These are phyloP conservation scores for Ramularia endophylla DNA, from an alignment of 2,329 filamentous ascomycete species.

Conservation along the genomic window DNA sequence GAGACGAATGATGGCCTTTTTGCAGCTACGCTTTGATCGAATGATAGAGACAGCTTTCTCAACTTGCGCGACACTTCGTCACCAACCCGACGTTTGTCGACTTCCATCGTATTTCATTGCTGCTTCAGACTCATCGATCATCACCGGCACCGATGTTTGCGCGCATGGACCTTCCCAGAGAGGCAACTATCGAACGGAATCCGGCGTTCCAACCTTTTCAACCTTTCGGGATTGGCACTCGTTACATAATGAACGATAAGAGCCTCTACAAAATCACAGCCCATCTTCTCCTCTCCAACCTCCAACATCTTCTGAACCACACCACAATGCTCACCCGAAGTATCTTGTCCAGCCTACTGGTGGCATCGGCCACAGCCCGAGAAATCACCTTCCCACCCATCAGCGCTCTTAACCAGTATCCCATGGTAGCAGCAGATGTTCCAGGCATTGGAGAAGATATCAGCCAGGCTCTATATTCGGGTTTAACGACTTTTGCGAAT, in stretches of 20 bases:
- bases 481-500: conserved; percentile 44
- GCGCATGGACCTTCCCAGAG: too few species aligned
- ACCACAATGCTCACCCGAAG: background rate
- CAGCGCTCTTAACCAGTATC: conserved; percentile 27
- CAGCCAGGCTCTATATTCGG: conserved; percentile 30
- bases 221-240: too few species aligned
- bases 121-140: too few species aligned
- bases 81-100: too few species aligned
- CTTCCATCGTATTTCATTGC: too few species aligned
- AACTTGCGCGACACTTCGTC: too few species aligned
- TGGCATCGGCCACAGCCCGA: conserved; percentile 20
- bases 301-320: background rate
- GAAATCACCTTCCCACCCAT: conserved; percentile 42
- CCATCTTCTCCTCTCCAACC: background rate
- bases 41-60: too few species aligned
- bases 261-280: too few species aligned
- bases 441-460: conserved; percentile 17
- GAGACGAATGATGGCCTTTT: too few species aligned
- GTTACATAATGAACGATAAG: too few species aligned
- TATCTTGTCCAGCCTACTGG: background rate
- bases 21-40: too few species aligned
- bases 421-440: conserved; percentile 18
- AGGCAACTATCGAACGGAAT: background rate
- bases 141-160: too few species aligned
- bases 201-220: background rate